phyloP scores from a whole-genome alignment of 768 basidiomycete species.

The Clavulina sp. region DNA sequence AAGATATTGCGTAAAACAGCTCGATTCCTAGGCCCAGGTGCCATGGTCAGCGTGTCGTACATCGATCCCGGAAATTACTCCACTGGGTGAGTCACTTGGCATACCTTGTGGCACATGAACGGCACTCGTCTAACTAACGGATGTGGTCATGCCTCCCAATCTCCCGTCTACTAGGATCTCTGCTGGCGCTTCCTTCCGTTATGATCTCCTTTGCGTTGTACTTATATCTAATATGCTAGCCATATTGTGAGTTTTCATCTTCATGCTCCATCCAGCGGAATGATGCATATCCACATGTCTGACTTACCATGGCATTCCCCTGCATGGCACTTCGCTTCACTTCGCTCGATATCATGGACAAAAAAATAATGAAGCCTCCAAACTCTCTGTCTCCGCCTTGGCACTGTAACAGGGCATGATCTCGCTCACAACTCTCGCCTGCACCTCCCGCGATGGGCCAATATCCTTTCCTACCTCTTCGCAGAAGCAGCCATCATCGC shows the following conservation, averaged over 20 bases:
- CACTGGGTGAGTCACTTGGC: slow-evolving; percentile 12
- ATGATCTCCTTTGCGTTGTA: neutral
- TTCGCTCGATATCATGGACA: too few species aligned
- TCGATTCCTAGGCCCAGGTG: slow-evolving; percentile 19
- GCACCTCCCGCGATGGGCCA: slow-evolving; percentile 11
- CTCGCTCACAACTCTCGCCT: slow-evolving; percentile 16
- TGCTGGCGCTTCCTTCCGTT: neutral
- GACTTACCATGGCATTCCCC: neutral
- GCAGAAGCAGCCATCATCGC: slow-evolving; percentile 23
- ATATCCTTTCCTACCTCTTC: slow-evolving; percentile 9
- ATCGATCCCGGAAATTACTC: slow-evolving; percentile 21
- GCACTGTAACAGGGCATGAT: slow-evolving; percentile 20
- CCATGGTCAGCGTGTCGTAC: slow-evolving; percentile 21
- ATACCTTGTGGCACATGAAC: too few species aligned
- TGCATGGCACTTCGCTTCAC: too few species aligned
- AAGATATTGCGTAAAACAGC: neutral
- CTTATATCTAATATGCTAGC: neutral
- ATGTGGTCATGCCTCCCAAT: too few species aligned
- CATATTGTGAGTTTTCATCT: neutral
- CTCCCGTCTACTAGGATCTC: neutral
- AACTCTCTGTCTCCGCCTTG: slow-evolving; percentile 23
- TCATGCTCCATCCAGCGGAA: neutral
- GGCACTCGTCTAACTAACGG: too few species aligned
- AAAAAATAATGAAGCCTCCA: too few species aligned
- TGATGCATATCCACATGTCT: too few species aligned